Conservation (phyloP, 2,329 filamentous ascomycete genomes). For the Claviceps maximensis region DNA sequence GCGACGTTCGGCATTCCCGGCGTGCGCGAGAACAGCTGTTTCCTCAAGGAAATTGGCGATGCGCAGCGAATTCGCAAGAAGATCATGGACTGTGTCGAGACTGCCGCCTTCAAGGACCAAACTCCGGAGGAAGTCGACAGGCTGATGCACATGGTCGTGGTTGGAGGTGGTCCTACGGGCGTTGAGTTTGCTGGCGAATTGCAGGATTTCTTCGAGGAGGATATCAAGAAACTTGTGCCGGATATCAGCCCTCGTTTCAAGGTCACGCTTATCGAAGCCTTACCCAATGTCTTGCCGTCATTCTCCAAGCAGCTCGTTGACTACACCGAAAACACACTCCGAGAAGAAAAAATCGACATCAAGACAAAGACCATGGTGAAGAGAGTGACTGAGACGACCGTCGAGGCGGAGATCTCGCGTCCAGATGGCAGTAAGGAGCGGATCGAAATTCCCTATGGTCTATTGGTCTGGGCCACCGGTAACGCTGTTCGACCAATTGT, state of each 20-base stretch:
- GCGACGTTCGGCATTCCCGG: slow-evolving; percentile 96
- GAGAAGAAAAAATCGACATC: slow-evolving; percentile 96
- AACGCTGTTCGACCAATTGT: slow-evolving; percentile 85
- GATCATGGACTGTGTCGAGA: slow-evolving; percentile 99
- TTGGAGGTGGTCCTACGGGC: slow-evolving; percentile 86
- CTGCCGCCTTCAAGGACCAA: slow-evolving; percentile 96
- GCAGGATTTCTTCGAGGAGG: slow-evolving; percentile 96
- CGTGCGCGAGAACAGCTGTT: slow-evolving; percentile 89
- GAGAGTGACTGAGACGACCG: slow-evolving; percentile 82
- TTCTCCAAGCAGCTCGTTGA: slow-evolving; percentile 99
- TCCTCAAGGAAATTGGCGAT: slow-evolving; percentile 95
- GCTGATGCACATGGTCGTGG: slow-evolving; percentile 94
- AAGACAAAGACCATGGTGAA: slow-evolving; percentile 99
- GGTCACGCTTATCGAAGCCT: slow-evolving; percentile 91
- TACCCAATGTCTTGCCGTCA: slow-evolving; percentile 91
- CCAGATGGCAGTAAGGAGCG: slow-evolving; percentile 75
- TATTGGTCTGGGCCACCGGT: slow-evolving; percentile 96
- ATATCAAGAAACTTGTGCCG: slow-evolving; percentile 95
- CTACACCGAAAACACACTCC: slow-evolving; percentile 98
- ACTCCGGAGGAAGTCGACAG: slow-evolving; percentile 76
- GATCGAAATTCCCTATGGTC: slow-evolving; percentile 79
- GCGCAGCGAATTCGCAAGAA: slow-evolving; percentile 93
- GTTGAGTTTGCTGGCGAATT: slow-evolving; percentile 98
- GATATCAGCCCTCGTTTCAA: slow-evolving; percentile 92
- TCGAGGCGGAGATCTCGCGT: slow-evolving; percentile 74